Base-by-base conservation (phyloP, 2,329 filamentous ascomycete genomes). In the Thyridium curvatum region DNA sequence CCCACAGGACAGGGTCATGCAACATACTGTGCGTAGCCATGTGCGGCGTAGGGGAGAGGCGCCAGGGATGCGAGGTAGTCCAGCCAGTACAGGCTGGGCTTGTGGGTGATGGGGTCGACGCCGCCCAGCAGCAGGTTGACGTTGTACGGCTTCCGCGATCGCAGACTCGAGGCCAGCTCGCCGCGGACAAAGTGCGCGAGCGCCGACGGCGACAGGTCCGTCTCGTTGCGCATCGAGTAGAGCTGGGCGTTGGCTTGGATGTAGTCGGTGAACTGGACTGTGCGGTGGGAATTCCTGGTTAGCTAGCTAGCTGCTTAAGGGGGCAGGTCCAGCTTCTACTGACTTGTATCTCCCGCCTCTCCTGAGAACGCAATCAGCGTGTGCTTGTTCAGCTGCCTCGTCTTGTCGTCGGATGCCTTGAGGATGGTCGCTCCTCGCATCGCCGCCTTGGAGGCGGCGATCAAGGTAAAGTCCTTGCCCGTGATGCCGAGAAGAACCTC, bases 241-340 rank as follows among this genome's bases (percentile, higher is more conserved):
- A 98, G 84, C 68, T 95, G 88, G 47, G 93, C 83, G 66, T 98
- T 98, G 61, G 91, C 90, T 78, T 97, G 90, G 64, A 98, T 94
- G 71, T 91, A 98, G 71, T 98, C 93, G 62, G 94, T 87, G 64
- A 98, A 98, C 82, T 98, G 91, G 46, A 97, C 90, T 95, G 60
- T 42, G 34, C 12, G 41, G 31, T 43, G 44, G 21, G 37, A 18
- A 16, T 14, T 13, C 12, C n/a, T 13, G 38, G 34, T 18, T 14
- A 32, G 34, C 26, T 37, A 28, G 31, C 7, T 3, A 21, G 30
- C n/a, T 16, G 14, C 32, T 18, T 13, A 26, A 6, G 21, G 6
- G 6, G 21, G 21, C 10, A 26, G 21, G 21, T 6, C 6, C 10
- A n/a, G 21, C 10, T 26, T 6, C 21, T 6, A 26, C 21, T 26